Percentiles rank a stretch among this genome's conserved stretches.
Evolutionary conservation across 163 green algal genomes (phyloP).

Genomic region (Chloromonas sp.): DNA sequence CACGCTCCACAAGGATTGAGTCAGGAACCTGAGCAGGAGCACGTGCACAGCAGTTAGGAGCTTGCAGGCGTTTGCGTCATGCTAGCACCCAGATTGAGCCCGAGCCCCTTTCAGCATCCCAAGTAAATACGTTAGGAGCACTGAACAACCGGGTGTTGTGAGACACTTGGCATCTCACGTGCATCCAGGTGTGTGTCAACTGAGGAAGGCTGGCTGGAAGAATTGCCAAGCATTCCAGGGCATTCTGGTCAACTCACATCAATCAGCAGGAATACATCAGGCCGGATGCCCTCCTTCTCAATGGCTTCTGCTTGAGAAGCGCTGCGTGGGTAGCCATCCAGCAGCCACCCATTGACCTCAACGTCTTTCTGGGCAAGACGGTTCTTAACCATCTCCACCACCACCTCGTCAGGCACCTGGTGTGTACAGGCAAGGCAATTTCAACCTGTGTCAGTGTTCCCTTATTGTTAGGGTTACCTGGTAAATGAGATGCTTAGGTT

Average conservation of each 20-base stretch:
- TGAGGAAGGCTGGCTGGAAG: no score
- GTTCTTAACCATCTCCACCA: constrained; percentile 78
- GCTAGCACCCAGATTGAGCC: no score
- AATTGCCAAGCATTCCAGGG: no score
- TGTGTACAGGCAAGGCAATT: constrained; percentile 4
- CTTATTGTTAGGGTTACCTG: no score
- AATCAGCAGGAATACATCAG: constrained; percentile 94
- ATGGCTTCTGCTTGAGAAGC: constrained; percentile 90
- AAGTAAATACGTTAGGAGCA: no score
- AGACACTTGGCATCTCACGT: no score
- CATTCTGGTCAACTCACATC: constrained; percentile 35
- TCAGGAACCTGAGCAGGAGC: constrained; percentile 68
- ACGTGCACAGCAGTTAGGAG: background rate
- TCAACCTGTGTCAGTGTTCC: no score
- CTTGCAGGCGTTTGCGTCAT: no score
- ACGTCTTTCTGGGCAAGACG: constrained; percentile 58
- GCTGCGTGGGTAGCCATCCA: constrained; percentile 95
- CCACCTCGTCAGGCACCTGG: constrained; percentile 91
- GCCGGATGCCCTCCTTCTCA: constrained; percentile 81
- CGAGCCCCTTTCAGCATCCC: no score
- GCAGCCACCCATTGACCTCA: constrained; percentile 80
- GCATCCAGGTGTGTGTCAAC: no score
- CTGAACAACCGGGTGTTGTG: no score
- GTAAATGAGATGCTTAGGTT: no score
- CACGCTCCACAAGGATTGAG: constrained; percentile 87